Evolutionary conservation across 192 early-diverging fungal species (phyloP), one percentile per base, ranked within the genome.

Genomic region (Blastocladiella britannica): DNA sequence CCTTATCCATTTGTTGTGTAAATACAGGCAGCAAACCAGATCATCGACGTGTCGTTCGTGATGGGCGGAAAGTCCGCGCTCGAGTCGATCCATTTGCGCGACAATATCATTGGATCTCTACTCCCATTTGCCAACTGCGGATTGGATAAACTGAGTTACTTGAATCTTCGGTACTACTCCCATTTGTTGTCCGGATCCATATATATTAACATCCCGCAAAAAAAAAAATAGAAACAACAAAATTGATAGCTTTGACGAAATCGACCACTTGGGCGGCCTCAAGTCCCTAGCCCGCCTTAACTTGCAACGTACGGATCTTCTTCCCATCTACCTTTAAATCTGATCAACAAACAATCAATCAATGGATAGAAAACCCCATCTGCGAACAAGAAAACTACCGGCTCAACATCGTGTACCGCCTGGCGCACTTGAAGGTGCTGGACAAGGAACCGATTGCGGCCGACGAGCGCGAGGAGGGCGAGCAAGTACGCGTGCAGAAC

Each of bases 291-390:
- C 61, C 29, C 56, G 60, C 26, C 63, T 78, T 0, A 63, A 70
- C 7, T 54, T 78, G n/a, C 55, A 57, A 9, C 69, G 74, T 76
- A 43, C 2, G 62, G 20, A 3, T 0, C 4, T 59, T 43, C 53
- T 3, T n/a, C n/a, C n/a, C n/a, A n/a, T n/a, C n/a, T n/a, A n/a
- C n/a, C n/a, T n/a, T n/a, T n/a, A n/a, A n/a, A n/a, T n/a, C n/a
- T n/a, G n/a, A n/a, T n/a, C n/a, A n/a, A n/a, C n/a, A n/a, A n/a
- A n/a, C n/a, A n/a, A n/a, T n/a, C n/a, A n/a, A n/a, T n/a, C n/a
- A n/a, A n/a, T n/a, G n/a, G n/a, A n/a, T 54, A 72, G 76, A 73
- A 25, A 78, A 78, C 53, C 76, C 76, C 7, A 59, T 78, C 24
- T 52, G 25, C 12, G 57, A 70, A 29, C 51, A 62, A 12, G 60